Conservation (phyloP, 2,329 filamentous ascomycete species). For the Hypoxylon sp. region DNA sequence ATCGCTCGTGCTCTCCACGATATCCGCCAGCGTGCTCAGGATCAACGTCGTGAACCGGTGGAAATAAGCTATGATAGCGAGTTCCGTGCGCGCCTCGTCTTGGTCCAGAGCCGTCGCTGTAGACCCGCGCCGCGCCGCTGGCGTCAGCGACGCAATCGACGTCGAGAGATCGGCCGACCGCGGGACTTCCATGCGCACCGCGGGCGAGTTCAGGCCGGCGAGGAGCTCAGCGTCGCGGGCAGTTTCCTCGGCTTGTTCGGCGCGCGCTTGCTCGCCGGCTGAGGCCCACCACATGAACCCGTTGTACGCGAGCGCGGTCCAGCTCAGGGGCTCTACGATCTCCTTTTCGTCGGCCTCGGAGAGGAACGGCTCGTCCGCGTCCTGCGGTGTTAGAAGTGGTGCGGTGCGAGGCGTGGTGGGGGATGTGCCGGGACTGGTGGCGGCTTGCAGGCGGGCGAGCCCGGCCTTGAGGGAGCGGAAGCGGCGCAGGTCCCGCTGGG, state of each 20-base stretch:
- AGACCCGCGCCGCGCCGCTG: constrained; percentile 54
- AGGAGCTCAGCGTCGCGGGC: constrained; percentile 70
- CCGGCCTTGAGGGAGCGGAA: constrained; percentile 78
- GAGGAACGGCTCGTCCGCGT: constrained; percentile 44
- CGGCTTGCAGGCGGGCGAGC: constrained; percentile 65
- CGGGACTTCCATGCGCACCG: constrained; percentile 52
- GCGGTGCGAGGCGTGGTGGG: constrained; percentile 45
- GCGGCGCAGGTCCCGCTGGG: constrained; percentile 88
- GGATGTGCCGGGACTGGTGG: constrained; percentile 38
- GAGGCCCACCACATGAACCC: constrained; percentile 94
- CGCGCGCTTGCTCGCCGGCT: constrained; percentile 78
- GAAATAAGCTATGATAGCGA: constrained; percentile 84
- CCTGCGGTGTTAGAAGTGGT: constrained; percentile 20
- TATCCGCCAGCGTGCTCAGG: constrained; percentile 72
- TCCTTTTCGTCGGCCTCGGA: constrained; percentile 55
- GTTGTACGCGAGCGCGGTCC: constrained; percentile 82
- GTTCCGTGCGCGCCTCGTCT: constrained; percentile 70
- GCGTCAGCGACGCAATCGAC: constrained; percentile 63
- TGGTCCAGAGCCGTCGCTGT: constrained; percentile 42
- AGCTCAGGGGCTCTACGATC: constrained; percentile 74
- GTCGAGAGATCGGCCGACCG: constrained; percentile 57
- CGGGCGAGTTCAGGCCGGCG: constrained; percentile 62
- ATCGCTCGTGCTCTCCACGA: constrained; percentile 63
- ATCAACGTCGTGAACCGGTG: constrained; percentile 80
- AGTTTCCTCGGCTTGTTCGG: constrained; percentile 72